phyloP scores from a whole-genome alignment of 352 stramenopile species.

The Globisporangium lucens region DNA sequence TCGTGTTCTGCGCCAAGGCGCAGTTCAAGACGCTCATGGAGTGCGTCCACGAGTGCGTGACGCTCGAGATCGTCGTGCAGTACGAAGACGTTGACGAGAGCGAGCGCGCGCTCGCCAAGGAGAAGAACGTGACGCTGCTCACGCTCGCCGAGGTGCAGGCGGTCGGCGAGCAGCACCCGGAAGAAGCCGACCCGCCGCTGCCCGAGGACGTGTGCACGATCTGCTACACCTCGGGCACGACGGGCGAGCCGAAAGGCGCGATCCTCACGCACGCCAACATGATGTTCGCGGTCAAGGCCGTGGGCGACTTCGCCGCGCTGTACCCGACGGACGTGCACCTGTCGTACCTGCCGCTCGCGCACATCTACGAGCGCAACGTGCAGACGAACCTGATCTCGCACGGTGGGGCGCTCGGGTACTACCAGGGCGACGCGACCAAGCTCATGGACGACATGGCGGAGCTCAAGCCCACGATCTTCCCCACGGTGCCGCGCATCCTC shows the following conservation, averaged over 20 bases:
- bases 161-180: constrained; percentile 35
- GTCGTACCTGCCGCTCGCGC: constrained; percentile 93
- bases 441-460: constrained; percentile 10
- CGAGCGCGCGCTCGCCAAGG: constrained; percentile 5
- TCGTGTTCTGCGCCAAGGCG: constrained; percentile 58
- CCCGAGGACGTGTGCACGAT: constrained; percentile 90
- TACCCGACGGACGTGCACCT: constrained; percentile 51
- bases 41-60: constrained; percentile 36
- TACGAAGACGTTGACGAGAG: constrained; percentile 36
- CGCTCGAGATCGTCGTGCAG: constrained; percentile 51
- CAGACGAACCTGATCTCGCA: constrained; percentile 47
- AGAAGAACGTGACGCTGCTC: constrained; percentile 1
- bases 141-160: constrained; percentile 33
- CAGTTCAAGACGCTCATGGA: constrained; percentile 44
- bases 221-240: constrained; percentile 81
- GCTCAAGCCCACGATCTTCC: constrained; percentile 10
- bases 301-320: constrained; percentile 14
- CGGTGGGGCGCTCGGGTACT: constrained; percentile 91
- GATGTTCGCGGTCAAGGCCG: constrained; percentile 19
- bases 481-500: constrained; percentile 8
- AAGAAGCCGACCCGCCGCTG: constrained; percentile 40
- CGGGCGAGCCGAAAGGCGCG: constrained; percentile 62
- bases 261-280: constrained; percentile 61
- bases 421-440: constrained; percentile 58
- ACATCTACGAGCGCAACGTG: constrained; percentile 91